A percentile compares a stretch with the other conserved stretches of the same genome.
Evolutionary conservation across 1,284 basidiomycete genomes (phyloP).

Genomic region (Sanghuangporus baumii): DNA sequence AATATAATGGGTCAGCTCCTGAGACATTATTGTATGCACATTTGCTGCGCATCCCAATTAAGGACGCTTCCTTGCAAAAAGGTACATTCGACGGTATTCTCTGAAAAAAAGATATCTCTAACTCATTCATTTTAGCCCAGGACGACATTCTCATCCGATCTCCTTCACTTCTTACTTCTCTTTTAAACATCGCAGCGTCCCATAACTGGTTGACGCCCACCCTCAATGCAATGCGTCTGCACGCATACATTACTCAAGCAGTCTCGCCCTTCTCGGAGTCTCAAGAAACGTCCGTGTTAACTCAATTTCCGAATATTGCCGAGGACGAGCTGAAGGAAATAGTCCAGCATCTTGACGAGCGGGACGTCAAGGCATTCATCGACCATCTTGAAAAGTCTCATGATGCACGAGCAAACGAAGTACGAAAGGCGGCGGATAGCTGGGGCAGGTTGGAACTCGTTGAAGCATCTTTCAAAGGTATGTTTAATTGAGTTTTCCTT

Average conservation of each 20-base stretch:
- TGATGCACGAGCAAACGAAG: conserved; percentile 50
- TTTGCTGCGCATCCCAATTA: conserved; percentile 69
- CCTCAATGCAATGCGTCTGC: conserved; percentile 75
- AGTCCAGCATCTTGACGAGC: conserved; percentile 31
- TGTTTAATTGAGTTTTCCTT: conserved; percentile 19
- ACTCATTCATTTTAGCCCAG: conserved; percentile 46
- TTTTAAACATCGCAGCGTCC: conserved; percentile 79
- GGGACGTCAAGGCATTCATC: conserved; percentile 43
- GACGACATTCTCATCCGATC: conserved; percentile 60
- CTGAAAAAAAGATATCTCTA: neutral
- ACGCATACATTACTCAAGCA: conserved; percentile 84
- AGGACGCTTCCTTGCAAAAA: conserved; percentile 49
- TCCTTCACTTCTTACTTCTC: conserved; percentile 73
- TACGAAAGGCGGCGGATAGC: conserved; percentile 62
- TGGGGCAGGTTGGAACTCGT: conserved; percentile 84
- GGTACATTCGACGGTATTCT: conserved; percentile 39
- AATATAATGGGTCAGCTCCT: conserved; percentile 44
- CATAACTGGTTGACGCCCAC: conserved; percentile 92
- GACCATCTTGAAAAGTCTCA: conserved; percentile 47
- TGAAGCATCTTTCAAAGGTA: conserved; percentile 85
- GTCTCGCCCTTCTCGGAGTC: conserved; percentile 47
- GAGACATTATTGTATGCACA: conserved; percentile 84
- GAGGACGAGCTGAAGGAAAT: conserved; percentile 40
- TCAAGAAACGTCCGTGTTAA: conserved; percentile 39
- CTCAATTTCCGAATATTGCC: conserved; percentile 76